phyloP scores from a whole-genome alignment of 768 basidiomycete genomes.

The Phylloporus scabripes region DNA sequence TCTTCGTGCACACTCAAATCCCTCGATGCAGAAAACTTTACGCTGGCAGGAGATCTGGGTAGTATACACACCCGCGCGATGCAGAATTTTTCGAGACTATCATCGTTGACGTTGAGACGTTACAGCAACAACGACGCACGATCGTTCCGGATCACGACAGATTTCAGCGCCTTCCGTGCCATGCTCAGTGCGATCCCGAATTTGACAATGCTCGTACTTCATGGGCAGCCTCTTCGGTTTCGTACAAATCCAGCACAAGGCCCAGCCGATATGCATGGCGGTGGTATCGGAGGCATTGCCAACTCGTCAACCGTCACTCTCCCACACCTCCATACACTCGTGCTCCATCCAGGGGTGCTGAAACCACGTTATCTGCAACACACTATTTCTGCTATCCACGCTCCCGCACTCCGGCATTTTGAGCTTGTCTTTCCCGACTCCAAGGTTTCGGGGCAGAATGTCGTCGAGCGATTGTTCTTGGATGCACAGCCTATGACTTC shows the following conservation, averaged over 20 bases:
- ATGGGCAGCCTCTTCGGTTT: slow-evolving; percentile 28
- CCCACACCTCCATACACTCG: slow-evolving; percentile 26
- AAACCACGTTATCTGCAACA: slow-evolving; percentile 31
- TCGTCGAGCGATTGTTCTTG: slow-evolving; percentile 23
- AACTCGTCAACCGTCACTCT: slow-evolving; percentile 11
- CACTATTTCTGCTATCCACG: slow-evolving; percentile 24
- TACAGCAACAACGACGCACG: slow-evolving; percentile 26
- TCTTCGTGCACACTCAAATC: slow-evolving; percentile 20
- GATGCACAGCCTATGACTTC: slow-evolving; percentile 1
- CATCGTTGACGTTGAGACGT: slow-evolving; percentile 26
- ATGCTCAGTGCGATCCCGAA: slow-evolving; percentile 21
- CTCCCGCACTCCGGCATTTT: slow-evolving; percentile 27
- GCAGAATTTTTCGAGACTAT: slow-evolving; percentile 17
- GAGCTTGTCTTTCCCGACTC: slow-evolving; percentile 32
- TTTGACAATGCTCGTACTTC: slow-evolving; percentile 23
- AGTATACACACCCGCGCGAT: slow-evolving; percentile 12
- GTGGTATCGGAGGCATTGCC: neutral
- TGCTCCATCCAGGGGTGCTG: slow-evolving; percentile 26
- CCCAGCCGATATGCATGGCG: slow-evolving; percentile 1
- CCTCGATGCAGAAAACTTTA: slow-evolving; percentile 27
- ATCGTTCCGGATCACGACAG: slow-evolving; percentile 26
- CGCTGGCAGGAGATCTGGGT: slow-evolving; percentile 16
- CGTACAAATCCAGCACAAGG: slow-evolving; percentile 11
- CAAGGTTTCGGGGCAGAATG: slow-evolving; percentile 22
- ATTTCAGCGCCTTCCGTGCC: slow-evolving; percentile 23